Base-by-base conservation (phyloP, 306 rosid genomes). In the Vigna mungo region DNA sequence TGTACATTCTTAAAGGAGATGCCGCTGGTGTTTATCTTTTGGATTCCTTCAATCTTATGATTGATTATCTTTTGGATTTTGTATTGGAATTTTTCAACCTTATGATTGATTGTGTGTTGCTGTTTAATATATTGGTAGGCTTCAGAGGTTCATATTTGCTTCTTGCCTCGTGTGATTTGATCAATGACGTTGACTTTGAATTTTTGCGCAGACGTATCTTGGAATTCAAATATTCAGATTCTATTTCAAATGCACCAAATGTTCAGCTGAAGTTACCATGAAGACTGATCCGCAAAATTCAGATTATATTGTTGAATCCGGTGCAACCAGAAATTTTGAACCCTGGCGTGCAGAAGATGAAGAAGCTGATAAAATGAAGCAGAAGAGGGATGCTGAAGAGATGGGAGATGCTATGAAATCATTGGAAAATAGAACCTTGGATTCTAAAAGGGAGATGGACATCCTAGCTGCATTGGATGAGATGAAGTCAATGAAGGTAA, bases 401-500 rank as follows among this genome's bases (percentile, higher is more conserved):
- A 65, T 88, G 90, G 97, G 98, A 15, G 98, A 94, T 75, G 90
- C 98, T 0, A 94, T 94, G 98, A 91, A 85, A 68, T 89, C 97
- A 13, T 70, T 92, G 73, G 97, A 94, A 77, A 92, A 94, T 72
- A 79, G 98, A 87, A 94, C 97, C 15, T 78, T 87, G 81, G 98
- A 94, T 82, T 94, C 98, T 8, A 94, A 94, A 77, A 85, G 85
- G 72, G 86, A 85, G 84, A 81, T 85, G 88, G 88, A 85, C 75
- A 90, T 92, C 77, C 85, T 94, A 75, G 96, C 98, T 66, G 96
- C 98, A 44, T 78, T 94, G 85, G 98, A 94, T 86, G 98, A 94
- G 83, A 94, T 94, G 98, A 94, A 89, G 84, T 94, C 98, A 54
- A 92, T 92, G 98, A 94, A 90, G 98, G 98, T 81, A 74, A 72